These are phyloP conservation scores for Isoetes taiwanensis DNA, from an alignment of 75 land plant species.

Conservation along the genomic window DNA sequence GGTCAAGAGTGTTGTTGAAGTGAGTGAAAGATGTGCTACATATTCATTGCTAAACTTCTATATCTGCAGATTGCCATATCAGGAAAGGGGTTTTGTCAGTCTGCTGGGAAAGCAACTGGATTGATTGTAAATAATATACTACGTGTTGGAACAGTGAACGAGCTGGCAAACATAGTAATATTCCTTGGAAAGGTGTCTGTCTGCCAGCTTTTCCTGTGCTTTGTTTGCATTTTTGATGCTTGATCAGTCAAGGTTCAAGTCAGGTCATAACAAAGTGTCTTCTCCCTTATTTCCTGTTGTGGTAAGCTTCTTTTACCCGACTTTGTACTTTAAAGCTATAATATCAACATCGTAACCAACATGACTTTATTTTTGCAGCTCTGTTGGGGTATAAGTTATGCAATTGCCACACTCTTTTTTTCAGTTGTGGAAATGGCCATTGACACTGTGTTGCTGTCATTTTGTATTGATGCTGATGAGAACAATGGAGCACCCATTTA, in stretches of 20 bases:
- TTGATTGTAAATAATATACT: constrained; percentile 66
- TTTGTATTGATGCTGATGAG: constrained; percentile 83
- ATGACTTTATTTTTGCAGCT: constrained; percentile 27
- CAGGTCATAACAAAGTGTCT: constrained; percentile 68
- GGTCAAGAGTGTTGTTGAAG: neutral
- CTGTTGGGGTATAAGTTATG: constrained; percentile 61
- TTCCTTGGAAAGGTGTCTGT: constrained; percentile 73
- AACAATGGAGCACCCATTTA: constrained; percentile 70
- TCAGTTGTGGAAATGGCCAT: constrained; percentile 80
- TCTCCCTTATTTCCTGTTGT: constrained; percentile 79
- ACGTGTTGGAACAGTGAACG: constrained; percentile 79
- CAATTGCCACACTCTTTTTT: constrained; percentile 68
- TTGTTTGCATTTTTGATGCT: constrained; percentile 77
- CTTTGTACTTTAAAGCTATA: neutral
- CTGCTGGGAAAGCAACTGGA: constrained; percentile 64
- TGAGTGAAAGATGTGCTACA: too few species aligned
- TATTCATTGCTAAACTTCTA: too few species aligned
- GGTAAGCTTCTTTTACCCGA: constrained; percentile 26
- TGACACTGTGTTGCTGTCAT: constrained; percentile 76
- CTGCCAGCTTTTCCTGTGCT: constrained; percentile 56
- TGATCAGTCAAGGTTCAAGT: constrained; percentile 56
- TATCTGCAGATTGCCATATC: constrained; percentile 77
- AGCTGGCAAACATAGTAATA: constrained; percentile 65
- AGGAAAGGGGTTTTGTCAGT: constrained; percentile 62
- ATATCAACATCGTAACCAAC: too few species aligned